Percentiles rank a stretch among this genome's conserved stretches.
These are phyloP conservation scores for Dichomitus squalens DNA, from an alignment of 1,284 basidiomycete genomes.

Conservation along the genomic window DNA sequence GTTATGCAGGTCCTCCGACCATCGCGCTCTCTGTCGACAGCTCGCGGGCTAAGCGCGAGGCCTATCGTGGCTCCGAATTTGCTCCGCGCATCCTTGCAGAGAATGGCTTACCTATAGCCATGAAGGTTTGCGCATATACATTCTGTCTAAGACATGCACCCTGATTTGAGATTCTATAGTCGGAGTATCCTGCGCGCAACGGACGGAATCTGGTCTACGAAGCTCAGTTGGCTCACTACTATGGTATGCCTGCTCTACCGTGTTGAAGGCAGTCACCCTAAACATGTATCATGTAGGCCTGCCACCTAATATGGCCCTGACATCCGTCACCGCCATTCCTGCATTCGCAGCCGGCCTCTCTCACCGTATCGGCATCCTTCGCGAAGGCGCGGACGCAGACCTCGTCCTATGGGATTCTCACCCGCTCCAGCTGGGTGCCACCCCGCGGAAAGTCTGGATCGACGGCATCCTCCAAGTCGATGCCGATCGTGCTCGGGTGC, in stretches of 20 bases:
- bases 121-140: constrained; percentile 58
- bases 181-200: constrained; percentile 72
- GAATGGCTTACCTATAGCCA: constrained; percentile 72
- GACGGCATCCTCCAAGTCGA: constrained; percentile 69
- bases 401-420: constrained; percentile 79
- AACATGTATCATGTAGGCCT: constrained; percentile 39
- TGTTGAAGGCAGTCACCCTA: not conserved
- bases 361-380: constrained; percentile 81
- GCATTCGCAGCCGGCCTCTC: constrained; percentile 78
- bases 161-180: constrained; percentile 39
- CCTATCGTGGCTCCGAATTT: constrained; percentile 85
- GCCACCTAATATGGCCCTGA: constrained; percentile 59
- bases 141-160: not conserved
- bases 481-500: constrained; percentile 45
- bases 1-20: constrained; percentile 55
- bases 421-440: constrained; percentile 77
- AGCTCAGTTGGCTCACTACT: constrained; percentile 88
- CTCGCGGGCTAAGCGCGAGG: constrained; percentile 78
- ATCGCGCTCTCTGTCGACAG: constrained; percentile 77
- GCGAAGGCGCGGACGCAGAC: constrained; percentile 58
- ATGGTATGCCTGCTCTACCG: constrained; percentile 36
- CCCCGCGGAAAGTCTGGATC: constrained; percentile 75
- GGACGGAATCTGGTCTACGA: constrained; percentile 82
- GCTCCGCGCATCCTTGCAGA: constrained; percentile 80
- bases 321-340: constrained; percentile 79